Percentiles rank a stretch among this genome's conserved stretches.
These are phyloP conservation scores for Gossypium lobatum DNA, from an alignment of 441 rosid species.

Conservation along the genomic window DNA sequence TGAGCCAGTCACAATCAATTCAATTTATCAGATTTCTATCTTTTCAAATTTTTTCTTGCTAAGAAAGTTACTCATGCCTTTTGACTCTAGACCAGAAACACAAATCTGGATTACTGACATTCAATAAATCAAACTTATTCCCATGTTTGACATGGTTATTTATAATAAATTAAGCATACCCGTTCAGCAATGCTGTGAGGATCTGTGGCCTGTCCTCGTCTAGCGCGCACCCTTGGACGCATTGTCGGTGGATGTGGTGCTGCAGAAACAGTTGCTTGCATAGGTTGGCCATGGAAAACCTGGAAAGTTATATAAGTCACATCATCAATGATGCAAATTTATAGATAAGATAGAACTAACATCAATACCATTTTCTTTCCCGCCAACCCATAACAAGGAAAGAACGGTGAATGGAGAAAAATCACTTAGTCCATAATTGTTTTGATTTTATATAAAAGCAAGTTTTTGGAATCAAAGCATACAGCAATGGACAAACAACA, in stretches of 20 bases:
- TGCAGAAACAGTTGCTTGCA: constrained; percentile 52
- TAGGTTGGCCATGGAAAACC: constrained; percentile 91
- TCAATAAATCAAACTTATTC: no score
- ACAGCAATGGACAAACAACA: neutral
- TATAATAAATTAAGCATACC: constrained; percentile 30
- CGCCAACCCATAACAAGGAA: neutral
- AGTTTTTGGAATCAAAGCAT: neutral
- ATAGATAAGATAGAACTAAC: neutral
- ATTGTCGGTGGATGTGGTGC: constrained; percentile 85
- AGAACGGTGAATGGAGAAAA: neutral
- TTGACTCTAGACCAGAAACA: neutral
- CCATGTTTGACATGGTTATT: neutral
- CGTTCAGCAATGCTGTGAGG: constrained; percentile 99
- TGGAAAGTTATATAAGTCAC: constrained; percentile 23
- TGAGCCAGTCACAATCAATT: neutral
- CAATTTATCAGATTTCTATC: neutral
- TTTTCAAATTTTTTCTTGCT: neutral
- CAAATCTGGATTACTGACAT: no score
- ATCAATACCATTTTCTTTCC: neutral
- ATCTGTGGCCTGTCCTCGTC: constrained; percentile 99
- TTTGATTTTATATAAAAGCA: neutral
- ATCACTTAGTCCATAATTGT: neutral
- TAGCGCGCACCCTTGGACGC: constrained; percentile 97
- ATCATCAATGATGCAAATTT: neutral
- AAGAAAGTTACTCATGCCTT: neutral